phyloP scores from a whole-genome alignment of 768 basidiomycete species.

The Boletales sp. region DNA sequence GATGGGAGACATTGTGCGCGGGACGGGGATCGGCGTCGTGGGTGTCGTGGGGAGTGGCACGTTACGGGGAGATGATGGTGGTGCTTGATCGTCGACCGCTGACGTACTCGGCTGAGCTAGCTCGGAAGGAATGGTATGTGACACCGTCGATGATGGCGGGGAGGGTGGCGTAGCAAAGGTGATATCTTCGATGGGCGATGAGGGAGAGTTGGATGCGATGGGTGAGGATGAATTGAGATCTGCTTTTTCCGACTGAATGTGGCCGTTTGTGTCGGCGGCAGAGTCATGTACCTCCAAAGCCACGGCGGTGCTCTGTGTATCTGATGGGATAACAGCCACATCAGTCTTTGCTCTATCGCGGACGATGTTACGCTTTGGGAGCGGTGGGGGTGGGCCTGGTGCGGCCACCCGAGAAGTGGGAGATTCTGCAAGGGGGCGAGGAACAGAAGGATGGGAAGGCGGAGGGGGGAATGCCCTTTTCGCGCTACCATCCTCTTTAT shows the following conservation, averaged over 20 bases:
- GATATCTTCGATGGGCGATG: slow-evolving; percentile 21
- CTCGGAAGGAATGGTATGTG: slow-evolving; percentile 9
- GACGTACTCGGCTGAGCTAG: neutral
- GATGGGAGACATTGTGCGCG: slow-evolving; percentile 14
- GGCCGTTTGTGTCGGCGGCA: neutral
- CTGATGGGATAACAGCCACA: neutral
- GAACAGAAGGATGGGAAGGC: slow-evolving; percentile 25
- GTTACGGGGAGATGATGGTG: slow-evolving; percentile 17
- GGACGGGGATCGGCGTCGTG: neutral
- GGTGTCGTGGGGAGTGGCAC: slow-evolving; percentile 21
- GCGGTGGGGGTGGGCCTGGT: slow-evolving; percentile 38
- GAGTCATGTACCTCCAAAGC: slow-evolving; percentile 4
- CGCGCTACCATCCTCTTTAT: neutral
- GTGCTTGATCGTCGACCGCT: slow-evolving; percentile 3
- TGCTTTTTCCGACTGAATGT: slow-evolving; percentile 6
- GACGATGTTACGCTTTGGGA: slow-evolving; percentile 48
- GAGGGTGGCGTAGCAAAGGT: slow-evolving; percentile 14
- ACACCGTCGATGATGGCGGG: neutral
- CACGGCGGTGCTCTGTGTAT: neutral
- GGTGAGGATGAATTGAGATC: neutral
- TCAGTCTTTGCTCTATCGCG: slow-evolving; percentile 23
- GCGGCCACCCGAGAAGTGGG: slow-evolving; percentile 7
- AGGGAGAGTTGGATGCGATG: slow-evolving; percentile 12
- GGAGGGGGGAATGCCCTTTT: slow-evolving; percentile 20
- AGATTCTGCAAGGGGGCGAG: slow-evolving; percentile 16